These are phyloP conservation scores for Geopyxis carbonaria DNA, from an alignment of 495 filamentous ascomycete genomes.

Conservation along the genomic window DNA sequence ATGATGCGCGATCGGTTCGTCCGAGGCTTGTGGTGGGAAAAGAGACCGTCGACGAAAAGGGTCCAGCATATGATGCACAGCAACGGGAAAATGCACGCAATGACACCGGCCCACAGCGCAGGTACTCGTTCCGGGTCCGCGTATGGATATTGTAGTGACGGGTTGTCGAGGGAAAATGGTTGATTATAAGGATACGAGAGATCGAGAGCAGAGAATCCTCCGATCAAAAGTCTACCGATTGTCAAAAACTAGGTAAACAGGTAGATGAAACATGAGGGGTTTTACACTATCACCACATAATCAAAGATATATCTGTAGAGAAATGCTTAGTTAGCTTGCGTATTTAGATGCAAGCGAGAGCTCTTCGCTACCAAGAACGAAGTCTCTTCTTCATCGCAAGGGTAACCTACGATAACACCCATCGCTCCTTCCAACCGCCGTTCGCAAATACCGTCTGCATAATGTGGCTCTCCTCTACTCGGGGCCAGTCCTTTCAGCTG, in stretches of 20 bases:
- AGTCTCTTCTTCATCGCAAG: background rate
- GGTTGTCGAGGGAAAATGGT: slow-evolving; percentile 42
- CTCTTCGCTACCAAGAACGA: background rate
- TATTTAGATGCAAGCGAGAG: background rate
- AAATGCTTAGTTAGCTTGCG: background rate
- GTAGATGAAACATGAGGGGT: slow-evolving; percentile 17
- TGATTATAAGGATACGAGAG: slow-evolving; percentile 41
- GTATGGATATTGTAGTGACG: slow-evolving; percentile 53
- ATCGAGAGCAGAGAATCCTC: slow-evolving; percentile 38
- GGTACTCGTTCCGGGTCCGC: slow-evolving; percentile 57
- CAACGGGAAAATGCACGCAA: slow-evolving; percentile 42
- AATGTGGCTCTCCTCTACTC: too few relatives aligned
- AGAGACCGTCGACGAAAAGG: slow-evolving; percentile 52
- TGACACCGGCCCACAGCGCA: slow-evolving; percentile 37
- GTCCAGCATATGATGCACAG: slow-evolving; percentile 53
- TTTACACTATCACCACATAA: slow-evolving; percentile 50
- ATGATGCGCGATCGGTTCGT: slow-evolving; percentile 13
- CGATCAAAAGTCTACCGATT: slow-evolving; percentile 30
- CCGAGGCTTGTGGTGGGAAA: slow-evolving; percentile 43
- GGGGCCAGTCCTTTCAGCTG: too few relatives aligned
- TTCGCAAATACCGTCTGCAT: background rate
- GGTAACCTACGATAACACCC: slow-evolving; percentile 6
- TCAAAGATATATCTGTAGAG: slow-evolving; percentile 43
- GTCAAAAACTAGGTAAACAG: slow-evolving; percentile 3
- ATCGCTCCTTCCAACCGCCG: slow-evolving; percentile 4